A percentile compares a stretch with the other conserved stretches of the same genome.
phyloP scores from a whole-genome alignment of 2,329 filamentous ascomycete genomes.

The Calonectria hawksworthii region DNA sequence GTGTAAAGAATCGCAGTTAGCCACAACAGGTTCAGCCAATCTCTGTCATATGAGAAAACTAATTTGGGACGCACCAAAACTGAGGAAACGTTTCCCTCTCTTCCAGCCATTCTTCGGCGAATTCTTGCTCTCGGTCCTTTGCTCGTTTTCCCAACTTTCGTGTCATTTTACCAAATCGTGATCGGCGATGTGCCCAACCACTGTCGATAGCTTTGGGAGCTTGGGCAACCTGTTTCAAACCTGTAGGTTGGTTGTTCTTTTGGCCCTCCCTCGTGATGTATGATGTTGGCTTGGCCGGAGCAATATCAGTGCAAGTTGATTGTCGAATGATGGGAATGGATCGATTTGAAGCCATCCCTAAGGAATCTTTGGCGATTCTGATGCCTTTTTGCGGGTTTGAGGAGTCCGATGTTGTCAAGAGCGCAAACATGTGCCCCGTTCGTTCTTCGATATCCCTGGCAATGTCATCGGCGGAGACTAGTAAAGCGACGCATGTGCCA shows the following conservation, averaged over 20 bases:
- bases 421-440: not conserved
- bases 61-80: constrained; percentile 69
- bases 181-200: not conserved
- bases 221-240: not conserved
- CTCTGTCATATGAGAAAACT: not conserved
- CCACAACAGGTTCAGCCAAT: not conserved
- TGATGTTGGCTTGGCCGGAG: not conserved
- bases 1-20: not conserved
- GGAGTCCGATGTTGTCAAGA: not conserved
- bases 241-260: not conserved
- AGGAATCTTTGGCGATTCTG: not conserved
- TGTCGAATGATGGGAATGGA: no score
- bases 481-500: not conserved
- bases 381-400: not conserved
- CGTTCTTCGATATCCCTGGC: not conserved
- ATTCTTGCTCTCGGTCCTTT: not conserved
- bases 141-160: not conserved
- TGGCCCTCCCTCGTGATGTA: no score
- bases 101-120: not conserved
- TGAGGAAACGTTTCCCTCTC: constrained; percentile 66
- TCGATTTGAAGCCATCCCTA: not conserved
- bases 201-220: no score
- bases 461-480: not conserved
- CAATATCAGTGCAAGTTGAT: not conserved
- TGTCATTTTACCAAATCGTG: not conserved